A percentile compares a stretch with the other conserved stretches of the same genome.
Evolutionary conservation across 2,329 filamentous ascomycete species (phyloP).

Genomic region (Ophiostoma ips): DNA sequence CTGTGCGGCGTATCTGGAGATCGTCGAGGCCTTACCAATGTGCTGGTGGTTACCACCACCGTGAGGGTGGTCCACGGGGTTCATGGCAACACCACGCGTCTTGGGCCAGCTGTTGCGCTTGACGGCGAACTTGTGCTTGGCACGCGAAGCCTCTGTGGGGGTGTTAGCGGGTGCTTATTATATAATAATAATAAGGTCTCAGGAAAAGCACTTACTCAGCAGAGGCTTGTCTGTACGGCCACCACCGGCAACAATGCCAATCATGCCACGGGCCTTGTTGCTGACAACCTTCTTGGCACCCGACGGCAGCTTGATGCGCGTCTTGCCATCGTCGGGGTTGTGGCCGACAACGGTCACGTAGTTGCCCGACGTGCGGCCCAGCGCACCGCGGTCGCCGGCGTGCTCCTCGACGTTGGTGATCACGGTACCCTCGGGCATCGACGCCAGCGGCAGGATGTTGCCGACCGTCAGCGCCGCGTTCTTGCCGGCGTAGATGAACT

Average conservation of each 20-base stretch:
- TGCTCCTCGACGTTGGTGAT: constrained; percentile 99
- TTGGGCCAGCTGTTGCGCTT: constrained; percentile 99
- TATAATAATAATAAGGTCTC: not conserved
- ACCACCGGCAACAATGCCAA: constrained; percentile 98
- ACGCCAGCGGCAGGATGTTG: constrained; percentile 89
- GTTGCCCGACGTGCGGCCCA: constrained; percentile 97
- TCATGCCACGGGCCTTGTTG: constrained; percentile 90
- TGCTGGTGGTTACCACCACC: constrained; percentile 99
- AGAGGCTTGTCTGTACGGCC: constrained; percentile 99
- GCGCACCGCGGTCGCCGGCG: constrained; percentile 86
- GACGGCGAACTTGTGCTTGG: constrained; percentile 99
- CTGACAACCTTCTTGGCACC: constrained; percentile 98
- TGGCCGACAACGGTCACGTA: constrained; percentile 97
- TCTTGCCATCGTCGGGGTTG: constrained; percentile 99
- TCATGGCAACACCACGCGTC: constrained; percentile 99
- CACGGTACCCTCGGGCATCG: constrained; percentile 97
- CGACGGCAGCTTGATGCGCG: constrained; percentile 96
- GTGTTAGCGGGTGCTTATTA: constrained; percentile 1
- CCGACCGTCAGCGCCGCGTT: constrained; percentile 92
- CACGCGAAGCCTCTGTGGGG: constrained; percentile 80
- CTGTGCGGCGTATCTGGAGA: constrained; percentile 91
- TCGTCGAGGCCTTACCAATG: constrained; percentile 99
- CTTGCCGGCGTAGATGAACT: constrained; percentile 99
- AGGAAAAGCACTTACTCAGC: constrained; percentile 50
- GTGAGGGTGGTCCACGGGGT: constrained; percentile 98